phyloP scores from a whole-genome alignment of 2,329 filamentous ascomycete genomes.

The Bipolaris gigantea region DNA sequence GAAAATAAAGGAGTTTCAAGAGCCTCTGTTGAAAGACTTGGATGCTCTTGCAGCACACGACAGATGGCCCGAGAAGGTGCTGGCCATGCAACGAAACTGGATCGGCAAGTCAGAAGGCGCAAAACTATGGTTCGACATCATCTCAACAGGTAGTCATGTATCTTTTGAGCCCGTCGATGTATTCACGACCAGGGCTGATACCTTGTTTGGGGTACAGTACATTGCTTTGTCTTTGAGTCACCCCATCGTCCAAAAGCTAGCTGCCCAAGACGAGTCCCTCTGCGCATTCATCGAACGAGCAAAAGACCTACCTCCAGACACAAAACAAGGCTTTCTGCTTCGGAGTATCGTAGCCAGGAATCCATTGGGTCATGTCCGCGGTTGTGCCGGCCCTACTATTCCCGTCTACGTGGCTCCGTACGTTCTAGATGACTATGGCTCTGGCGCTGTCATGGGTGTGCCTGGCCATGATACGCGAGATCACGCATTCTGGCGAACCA shows the following conservation, averaged over 20 bases:
- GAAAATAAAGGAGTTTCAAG: slow-evolving; percentile 76
- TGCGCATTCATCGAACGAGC: slow-evolving; percentile 66
- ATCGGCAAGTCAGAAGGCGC: slow-evolving; percentile 77
- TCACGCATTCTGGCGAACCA: slow-evolving; percentile 76
- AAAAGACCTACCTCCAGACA: slow-evolving; percentile 57
- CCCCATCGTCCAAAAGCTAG: slow-evolving; percentile 65
- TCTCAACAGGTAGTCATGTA: slow-evolving; percentile 43
- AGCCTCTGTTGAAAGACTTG: slow-evolving; percentile 71
- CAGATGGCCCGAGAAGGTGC: slow-evolving; percentile 79
- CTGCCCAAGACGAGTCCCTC: slow-evolving; percentile 62
- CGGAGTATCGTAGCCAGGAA: slow-evolving; percentile 45
- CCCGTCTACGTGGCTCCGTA: slow-evolving; percentile 84
- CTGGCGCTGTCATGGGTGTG: slow-evolving; percentile 89
- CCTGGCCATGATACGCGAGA: slow-evolving; percentile 82
- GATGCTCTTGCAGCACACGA: slow-evolving; percentile 64
- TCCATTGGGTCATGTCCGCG: slow-evolving; percentile 56
- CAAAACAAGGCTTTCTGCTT: slow-evolving; percentile 68
- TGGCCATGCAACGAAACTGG: slow-evolving; percentile 87
- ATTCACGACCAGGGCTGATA: slow-evolving; percentile 84
- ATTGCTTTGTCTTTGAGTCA: slow-evolving; percentile 76
- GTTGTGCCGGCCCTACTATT: slow-evolving; percentile 55
- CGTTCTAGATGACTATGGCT: slow-evolving; percentile 81
- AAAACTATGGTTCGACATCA: slow-evolving; percentile 69
- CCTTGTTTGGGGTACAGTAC: slow-evolving; percentile 84
- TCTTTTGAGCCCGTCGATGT: slow-evolving; percentile 63